Evolutionary conservation across 768 basidiomycete genomes (phyloP).

Genomic region (Coprinopsis strossmayeri): DNA sequence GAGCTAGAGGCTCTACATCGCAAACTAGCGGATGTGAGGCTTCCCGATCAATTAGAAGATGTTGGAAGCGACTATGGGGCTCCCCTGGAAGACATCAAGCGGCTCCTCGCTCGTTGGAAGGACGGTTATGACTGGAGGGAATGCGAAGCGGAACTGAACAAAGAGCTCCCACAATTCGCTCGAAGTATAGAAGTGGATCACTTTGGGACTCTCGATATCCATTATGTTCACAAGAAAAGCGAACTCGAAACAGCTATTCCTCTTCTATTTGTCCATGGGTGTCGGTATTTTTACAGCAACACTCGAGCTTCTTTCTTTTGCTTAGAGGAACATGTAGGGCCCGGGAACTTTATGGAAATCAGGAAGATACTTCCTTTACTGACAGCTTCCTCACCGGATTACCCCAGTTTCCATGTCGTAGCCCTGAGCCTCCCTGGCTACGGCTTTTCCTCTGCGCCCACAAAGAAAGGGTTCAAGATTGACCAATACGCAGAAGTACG

Average conservation of each 20-base stretch:
- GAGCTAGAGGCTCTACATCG: too few relatives aligned
- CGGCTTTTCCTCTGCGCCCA: conserved; percentile 54
- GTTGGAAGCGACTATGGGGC: conserved; percentile 48
- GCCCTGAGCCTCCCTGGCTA: conserved; percentile 52
- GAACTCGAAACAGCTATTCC: conserved; percentile 32
- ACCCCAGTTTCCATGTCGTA: conserved; percentile 59
- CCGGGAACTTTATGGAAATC: conserved; percentile 52
- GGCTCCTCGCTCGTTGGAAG: conserved; percentile 41
- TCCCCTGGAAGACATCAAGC: conserved; percentile 41
- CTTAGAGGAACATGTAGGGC: conserved; percentile 35
- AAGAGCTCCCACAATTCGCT: conserved; percentile 47
- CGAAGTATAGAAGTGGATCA: conserved; percentile 41
- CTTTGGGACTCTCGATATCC: conserved; percentile 37
- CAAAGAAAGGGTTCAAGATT: conserved; percentile 39
- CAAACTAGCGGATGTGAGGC: conserved; percentile 7
- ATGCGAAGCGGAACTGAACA: conserved; percentile 43
- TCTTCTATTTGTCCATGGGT: conserved; percentile 41
- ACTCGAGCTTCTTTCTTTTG: background rate
- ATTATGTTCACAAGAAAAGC: conserved; percentile 53
- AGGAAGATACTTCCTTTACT: conserved; percentile 52
- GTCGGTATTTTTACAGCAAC: conserved; percentile 9
- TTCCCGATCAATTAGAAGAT: conserved; percentile 56
- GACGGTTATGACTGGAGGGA: conserved; percentile 47
- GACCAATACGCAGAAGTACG: conserved; percentile 32
- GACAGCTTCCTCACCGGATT: conserved; percentile 29